Evolutionary conservation across 1,139 yeast species (phyloP).

Genomic region (Geotrichum reessii): DNA sequence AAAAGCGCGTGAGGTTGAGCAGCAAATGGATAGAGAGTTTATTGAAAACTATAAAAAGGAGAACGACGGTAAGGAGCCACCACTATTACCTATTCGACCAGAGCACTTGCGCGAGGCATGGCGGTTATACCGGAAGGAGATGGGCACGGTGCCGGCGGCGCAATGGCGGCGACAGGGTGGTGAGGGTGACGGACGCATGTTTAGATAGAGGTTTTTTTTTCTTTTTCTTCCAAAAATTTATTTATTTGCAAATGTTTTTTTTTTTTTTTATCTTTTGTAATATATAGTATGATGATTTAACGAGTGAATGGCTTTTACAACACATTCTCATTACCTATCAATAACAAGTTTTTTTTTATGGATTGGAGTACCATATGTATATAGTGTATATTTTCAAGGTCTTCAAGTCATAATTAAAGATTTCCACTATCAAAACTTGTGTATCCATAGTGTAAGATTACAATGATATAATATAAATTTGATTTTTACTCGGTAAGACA

Average conservation of each 20-base stretch:
- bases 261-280: too few species aligned
- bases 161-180: constrained; percentile 73
- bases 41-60: constrained; percentile 22
- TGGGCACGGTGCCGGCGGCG: constrained; percentile 55
- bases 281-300: neutral
- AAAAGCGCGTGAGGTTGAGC: constrained; percentile 59
- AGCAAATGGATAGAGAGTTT: constrained; percentile 26
- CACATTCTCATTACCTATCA: too few species aligned
- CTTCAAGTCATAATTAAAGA: too few species aligned
- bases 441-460: too few species aligned
- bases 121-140: constrained; percentile 64
- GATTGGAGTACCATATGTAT: too few species aligned
- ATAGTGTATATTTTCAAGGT: too few species aligned
- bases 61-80: constrained; percentile 32
- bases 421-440: too few species aligned
- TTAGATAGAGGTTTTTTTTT: constrained; percentile 39
- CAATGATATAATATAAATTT: too few species aligned
- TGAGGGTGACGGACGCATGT: constrained; percentile 61
- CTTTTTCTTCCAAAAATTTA: neutral
- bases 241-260: neutral
- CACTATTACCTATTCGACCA: constrained; percentile 41
- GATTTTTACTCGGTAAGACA: too few species aligned
- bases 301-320: too few species aligned
- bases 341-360: too few species aligned
- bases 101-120: constrained; percentile 87